A percentile compares a stretch with the other conserved stretches of the same genome.
These are phyloP conservation scores for Pseudopyrenochaeta lycopersici DNA, from an alignment of 2,329 filamentous ascomycete genomes.

Conservation along the genomic window DNA sequence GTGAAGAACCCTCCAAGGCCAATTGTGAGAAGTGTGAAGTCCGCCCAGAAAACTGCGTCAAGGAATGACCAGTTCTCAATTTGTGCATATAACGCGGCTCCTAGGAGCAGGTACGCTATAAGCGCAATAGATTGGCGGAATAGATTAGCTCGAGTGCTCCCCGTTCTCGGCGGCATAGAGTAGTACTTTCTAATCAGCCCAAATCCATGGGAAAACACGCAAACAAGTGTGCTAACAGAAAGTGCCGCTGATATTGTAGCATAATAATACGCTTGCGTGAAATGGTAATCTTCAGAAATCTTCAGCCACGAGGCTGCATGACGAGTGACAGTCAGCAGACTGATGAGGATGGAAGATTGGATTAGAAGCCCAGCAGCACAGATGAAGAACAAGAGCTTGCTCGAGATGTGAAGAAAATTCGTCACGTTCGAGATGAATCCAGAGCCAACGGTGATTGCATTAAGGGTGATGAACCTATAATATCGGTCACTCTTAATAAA, in stretches of 20 bases:
- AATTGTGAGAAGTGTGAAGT: neutral
- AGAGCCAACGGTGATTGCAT: neutral
- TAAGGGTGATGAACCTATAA: neutral
- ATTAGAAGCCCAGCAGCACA: neutral
- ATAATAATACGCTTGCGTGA: neutral
- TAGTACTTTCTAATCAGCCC: neutral
- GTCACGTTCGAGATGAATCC: neutral
- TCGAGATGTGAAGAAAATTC: neutral
- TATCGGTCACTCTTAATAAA: neutral
- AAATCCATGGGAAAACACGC: neutral
- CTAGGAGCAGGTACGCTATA: neutral
- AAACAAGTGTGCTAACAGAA: neutral
- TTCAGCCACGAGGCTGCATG: neutral
- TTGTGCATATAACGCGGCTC: neutral
- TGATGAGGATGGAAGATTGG: neutral
- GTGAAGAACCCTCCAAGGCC: neutral
- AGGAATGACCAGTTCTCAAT: neutral
- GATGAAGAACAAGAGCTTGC: neutral
- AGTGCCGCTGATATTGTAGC: neutral
- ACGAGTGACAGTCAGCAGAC: neutral
- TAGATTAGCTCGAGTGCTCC: neutral
- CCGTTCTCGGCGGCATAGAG: neutral
- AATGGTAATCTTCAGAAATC: neutral
- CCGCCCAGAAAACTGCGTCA: neutral
- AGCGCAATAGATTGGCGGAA: neutral